A percentile compares a stretch with the other conserved stretches of the same genome.
Conservation (phyloP, 202 grass and related monocot species). For the Setaria viridis region DNA sequence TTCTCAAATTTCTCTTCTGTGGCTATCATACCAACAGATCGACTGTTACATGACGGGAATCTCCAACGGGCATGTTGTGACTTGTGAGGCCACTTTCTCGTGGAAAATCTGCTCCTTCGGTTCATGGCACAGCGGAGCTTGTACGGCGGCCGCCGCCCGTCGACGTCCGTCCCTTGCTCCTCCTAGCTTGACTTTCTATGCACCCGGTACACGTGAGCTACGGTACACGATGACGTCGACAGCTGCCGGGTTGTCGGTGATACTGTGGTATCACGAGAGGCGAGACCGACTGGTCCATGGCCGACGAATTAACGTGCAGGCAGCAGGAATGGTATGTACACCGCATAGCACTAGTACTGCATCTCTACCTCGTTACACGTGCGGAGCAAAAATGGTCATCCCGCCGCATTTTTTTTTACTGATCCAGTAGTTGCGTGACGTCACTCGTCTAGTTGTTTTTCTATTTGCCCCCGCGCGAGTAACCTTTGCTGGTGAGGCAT, state of each 20-base stretch:
- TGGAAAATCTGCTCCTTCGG: not conserved
- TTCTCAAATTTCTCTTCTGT: too few relatives aligned
- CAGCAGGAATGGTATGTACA: not conserved
- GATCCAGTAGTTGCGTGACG: not conserved
- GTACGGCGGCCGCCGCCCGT: not conserved
- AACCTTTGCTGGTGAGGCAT: not conserved
- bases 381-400: not conserved
- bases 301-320: not conserved
- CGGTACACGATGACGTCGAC: not conserved
- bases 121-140: not conserved
- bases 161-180: not conserved
- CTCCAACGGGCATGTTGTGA: not conserved
- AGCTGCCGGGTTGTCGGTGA: not conserved
- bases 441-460: not conserved
- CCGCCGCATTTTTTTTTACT: not conserved
- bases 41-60: not conserved
- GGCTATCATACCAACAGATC: too few relatives aligned
- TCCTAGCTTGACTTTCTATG: not conserved
- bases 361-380: not conserved
- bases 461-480: not conserved
- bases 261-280: not conserved
- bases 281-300: not conserved
- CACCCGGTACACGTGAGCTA: not conserved
- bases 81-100: not conserved
- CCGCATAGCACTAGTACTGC: not conserved